Evolutionary conservation across 148 eudicot species (phyloP).

Genomic region (Selenicereus undatus): DNA sequence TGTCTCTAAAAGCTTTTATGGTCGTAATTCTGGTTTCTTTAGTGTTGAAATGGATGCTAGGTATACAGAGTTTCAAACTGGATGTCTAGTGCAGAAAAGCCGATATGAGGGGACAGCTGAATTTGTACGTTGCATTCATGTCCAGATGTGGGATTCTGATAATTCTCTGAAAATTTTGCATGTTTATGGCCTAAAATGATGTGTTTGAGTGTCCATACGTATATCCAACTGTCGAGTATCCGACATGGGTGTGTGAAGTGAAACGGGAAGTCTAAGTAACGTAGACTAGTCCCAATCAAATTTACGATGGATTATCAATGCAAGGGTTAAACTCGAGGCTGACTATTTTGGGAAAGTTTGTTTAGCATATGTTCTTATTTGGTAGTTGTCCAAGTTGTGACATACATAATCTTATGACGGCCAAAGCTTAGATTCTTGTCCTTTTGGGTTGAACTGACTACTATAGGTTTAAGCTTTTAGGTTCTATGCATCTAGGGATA

Average conservation of each 20-base stretch:
- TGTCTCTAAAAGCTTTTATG: too few relatives aligned
- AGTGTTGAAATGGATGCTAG: not conserved
- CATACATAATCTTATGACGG: too few relatives aligned
- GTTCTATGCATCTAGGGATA: not conserved
- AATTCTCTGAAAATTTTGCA: not conserved
- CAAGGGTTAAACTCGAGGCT: not conserved
- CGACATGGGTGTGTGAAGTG: not conserved
- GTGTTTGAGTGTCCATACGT: not conserved
- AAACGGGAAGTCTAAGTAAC: not conserved
- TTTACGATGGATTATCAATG: not conserved
- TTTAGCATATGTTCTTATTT: too few relatives aligned
- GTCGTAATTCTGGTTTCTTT: not conserved
- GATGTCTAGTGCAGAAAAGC: not conserved
- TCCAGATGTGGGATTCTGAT: not conserved
- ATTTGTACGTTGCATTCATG: not conserved
- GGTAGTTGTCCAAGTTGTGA: too few relatives aligned
- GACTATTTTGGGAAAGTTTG: not conserved
- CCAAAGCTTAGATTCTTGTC: too few relatives aligned
- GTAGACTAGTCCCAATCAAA: not conserved
- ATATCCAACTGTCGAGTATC: not conserved
- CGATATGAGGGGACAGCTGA: too few relatives aligned
- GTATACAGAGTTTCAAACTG: not conserved
- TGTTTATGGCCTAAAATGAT: not conserved
- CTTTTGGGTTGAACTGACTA: not conserved
- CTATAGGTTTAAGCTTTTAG: not conserved